Percentiles rank a stretch among this genome's conserved stretches.
phyloP scores from a whole-genome alignment of 1,284 basidiomycete genomes.

The Cronartium quercuum region DNA sequence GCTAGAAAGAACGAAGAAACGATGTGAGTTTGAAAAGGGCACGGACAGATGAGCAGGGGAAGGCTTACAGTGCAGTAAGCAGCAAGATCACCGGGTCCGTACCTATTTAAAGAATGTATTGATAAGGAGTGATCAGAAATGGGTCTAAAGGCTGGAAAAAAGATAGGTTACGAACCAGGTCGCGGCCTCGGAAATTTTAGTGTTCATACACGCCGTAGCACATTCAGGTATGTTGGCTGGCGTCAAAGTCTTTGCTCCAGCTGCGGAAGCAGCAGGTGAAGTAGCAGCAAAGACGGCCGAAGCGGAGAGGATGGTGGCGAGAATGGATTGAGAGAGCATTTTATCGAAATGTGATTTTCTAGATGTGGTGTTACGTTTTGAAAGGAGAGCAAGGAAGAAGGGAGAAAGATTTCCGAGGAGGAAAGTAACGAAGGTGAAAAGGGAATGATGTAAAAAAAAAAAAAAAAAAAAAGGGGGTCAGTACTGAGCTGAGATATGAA shows the following conservation, averaged over 20 bases:
- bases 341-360: no score
- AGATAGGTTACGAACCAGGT: not conserved
- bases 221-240: not conserved
- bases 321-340: not conserved
- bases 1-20: not conserved
- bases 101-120: not conserved
- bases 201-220: not conserved
- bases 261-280: no score
- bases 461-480: no score
- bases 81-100: not conserved
- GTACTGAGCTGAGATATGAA: no score
- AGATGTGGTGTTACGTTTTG: no score
- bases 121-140: not conserved
- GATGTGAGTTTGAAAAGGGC: not conserved
- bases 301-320: not conserved
- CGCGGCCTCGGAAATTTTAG: conserved; percentile 4
- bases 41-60: not conserved
- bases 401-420: no score
- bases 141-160: not conserved
- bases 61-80: not conserved
- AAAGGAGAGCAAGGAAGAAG: no score
- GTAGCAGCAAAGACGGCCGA: not conserved
- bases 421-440: no score
- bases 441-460: no score
- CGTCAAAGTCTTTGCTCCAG: not conserved